Percentiles rank a stretch among this genome's conserved stretches.
Evolutionary conservation across 2,329 filamentous ascomycete species (phyloP).

Genomic region (Botryotinia convoluta): DNA sequence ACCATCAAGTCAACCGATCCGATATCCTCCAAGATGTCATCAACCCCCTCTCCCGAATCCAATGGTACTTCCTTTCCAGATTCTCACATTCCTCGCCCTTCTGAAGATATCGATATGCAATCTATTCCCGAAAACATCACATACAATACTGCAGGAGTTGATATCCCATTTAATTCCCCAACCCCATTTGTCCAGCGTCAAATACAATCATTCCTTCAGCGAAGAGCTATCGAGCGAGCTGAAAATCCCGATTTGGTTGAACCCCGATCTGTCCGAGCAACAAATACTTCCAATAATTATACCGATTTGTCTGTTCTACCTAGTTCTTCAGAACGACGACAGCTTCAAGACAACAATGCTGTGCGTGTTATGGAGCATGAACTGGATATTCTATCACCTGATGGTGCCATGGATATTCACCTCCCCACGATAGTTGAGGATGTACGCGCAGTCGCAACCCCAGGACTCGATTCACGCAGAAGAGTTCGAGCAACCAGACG

Average conservation of each 20-base stretch:
- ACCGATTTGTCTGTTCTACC: not conserved
- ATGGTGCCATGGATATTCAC: not conserved
- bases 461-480: too few species aligned
- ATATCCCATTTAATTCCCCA: not conserved
- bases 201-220: not conserved
- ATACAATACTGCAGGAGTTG: not conserved
- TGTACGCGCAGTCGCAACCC: too few species aligned
- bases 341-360: not conserved
- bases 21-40: not conserved
- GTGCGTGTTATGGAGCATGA: rapidly evolving
- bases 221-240: not conserved
- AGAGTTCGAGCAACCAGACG: not conserved
- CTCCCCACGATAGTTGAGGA: too few species aligned
- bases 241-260: too few species aligned
- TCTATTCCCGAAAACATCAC: not conserved
- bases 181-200: rapidly evolving
- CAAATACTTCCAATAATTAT: too few species aligned
- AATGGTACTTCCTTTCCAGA: not conserved
- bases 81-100: not conserved
- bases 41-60: not conserved
- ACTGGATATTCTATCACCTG: not conserved
- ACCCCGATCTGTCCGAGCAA: not conserved
- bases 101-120: not conserved
- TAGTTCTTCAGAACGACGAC: not conserved
- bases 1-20: not conserved